These are phyloP conservation scores for Puccinia hordei DNA, from an alignment of 1,284 basidiomycete species.

Conservation along the genomic window DNA sequence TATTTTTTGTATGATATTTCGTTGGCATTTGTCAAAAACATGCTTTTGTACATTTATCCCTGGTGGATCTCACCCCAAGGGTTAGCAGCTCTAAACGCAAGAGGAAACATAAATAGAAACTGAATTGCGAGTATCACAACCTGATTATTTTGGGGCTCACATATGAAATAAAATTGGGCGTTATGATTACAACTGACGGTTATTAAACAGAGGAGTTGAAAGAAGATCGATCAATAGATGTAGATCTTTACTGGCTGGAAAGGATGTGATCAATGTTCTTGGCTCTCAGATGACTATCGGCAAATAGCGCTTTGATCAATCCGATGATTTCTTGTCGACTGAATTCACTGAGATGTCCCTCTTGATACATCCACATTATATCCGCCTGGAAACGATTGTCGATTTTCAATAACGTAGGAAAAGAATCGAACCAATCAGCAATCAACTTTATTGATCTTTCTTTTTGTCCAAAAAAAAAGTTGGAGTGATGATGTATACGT, in stretches of 20 bases:
- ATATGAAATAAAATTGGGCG: no score
- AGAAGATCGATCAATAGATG: background rate
- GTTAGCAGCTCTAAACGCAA: no score
- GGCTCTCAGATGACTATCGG: slow-evolving; percentile 79
- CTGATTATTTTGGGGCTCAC: no score
- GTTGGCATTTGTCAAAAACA: no score
- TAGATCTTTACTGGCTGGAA: background rate
- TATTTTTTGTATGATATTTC: background rate
- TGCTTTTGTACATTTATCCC: no score
- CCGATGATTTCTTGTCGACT: slow-evolving; percentile 77
- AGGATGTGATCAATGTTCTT: slow-evolving; percentile 73
- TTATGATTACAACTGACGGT: no score
- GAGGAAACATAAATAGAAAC: no score
- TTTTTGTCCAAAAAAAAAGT: background rate
- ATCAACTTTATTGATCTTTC: background rate
- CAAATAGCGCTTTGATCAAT: slow-evolving; percentile 83
- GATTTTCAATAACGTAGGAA: slow-evolving; percentile 12
- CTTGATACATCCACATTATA: slow-evolving; percentile 87
- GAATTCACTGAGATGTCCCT: slow-evolving; percentile 88
- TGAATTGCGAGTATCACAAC: no score
- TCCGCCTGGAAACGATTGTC: slow-evolving; percentile 63
- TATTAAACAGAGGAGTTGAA: slow-evolving; percentile 35
- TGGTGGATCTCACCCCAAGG: no score
- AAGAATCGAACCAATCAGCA: background rate
- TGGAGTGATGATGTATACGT: background rate